Evolutionary conservation across 352 stramenopile genomes (phyloP).

Genomic region (Phytophthora multivora): DNA sequence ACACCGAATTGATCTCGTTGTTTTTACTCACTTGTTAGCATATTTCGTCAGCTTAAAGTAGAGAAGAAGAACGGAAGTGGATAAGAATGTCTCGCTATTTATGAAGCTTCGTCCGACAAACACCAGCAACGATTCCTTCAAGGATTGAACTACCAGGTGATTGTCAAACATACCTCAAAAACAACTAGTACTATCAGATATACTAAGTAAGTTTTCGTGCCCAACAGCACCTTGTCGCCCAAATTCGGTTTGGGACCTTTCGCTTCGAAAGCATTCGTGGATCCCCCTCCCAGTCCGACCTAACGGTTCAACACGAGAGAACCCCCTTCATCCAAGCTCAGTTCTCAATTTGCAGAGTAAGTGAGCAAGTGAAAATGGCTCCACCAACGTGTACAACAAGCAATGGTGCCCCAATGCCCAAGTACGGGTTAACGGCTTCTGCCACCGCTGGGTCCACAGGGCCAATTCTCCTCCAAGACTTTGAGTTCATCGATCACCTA

Average conservation of each 20-base stretch:
- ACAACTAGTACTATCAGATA: not conserved
- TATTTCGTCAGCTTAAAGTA: not conserved
- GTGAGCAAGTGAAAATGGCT: conserved; percentile 20
- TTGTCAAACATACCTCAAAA: not conserved
- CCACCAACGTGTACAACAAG: conserved; percentile 32
- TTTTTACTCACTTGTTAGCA: not conserved
- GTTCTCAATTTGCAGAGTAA: conserved; percentile 14
- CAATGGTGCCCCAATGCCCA: conserved; percentile 34
- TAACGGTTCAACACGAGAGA: not conserved
- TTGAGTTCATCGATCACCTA: conserved; percentile 41
- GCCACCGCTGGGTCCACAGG: conserved; percentile 31
- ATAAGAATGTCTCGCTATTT: too few relatives aligned
- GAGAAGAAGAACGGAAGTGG: not conserved
- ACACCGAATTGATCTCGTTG: not conserved
- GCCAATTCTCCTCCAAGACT: conserved; percentile 32
- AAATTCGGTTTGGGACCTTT: not conserved
- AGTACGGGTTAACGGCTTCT: conserved; percentile 32
- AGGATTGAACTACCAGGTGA: too few relatives aligned
- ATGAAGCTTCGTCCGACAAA: too few relatives aligned
- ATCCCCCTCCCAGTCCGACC: conserved; percentile 2
- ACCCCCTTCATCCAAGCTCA: not conserved
- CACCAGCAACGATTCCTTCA: too few relatives aligned
- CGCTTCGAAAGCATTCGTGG: not conserved
- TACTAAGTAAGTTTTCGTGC: too few relatives aligned
- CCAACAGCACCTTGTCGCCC: not conserved